Evolutionary conservation across 257 asterid species (phyloP), one percentile per base, ranked within the genome.

Genomic region (Marsdenia floribunda): DNA sequence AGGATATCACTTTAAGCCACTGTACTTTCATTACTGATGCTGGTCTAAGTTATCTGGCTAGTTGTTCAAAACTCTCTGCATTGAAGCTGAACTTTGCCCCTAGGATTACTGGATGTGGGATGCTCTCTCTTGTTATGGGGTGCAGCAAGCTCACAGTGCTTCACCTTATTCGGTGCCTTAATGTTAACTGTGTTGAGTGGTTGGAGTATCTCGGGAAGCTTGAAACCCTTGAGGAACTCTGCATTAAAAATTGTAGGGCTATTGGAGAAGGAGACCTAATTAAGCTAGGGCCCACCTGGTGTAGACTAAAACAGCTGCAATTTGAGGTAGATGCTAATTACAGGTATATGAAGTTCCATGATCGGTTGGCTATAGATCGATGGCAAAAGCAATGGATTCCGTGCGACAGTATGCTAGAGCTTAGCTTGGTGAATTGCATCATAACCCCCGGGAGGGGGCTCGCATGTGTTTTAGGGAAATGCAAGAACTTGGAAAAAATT

Each of bases 221-320:
- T 37, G 90, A 83, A 80, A 88, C 81, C 46, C 88, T 93, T 37
- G 92, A 88, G 77, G 97, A 89, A 81, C 90, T 93, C 64, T 84
- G 91, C 84, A 88, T 93, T 70, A 87, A 85, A 84, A 91, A 89
- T 64, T 93, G 98, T 73, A 85, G 92, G 81, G 88, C 88, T 4
- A 91, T 93, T 57, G 96, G 95, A 66, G 98, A 91, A 80, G 95
- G 96, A 22, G 97, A 93, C 80, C 85, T 93, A 14, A 74, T 88
- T 46, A 91, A 86, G 80, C 90, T 93, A 9, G 95, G 93, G 15
- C 79, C 83, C 12, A 82, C 83, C 71, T 93, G 97, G 98, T 69
- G 71, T 47, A 87, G 73, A 44, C 74, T 93, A 66, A 93, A 86
- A 78, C 73, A 80, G 33, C 69, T 93, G n/a, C 96, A 89, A 19